Conservation (phyloP, 345 rosid species). For the Boechera stricta region DNA sequence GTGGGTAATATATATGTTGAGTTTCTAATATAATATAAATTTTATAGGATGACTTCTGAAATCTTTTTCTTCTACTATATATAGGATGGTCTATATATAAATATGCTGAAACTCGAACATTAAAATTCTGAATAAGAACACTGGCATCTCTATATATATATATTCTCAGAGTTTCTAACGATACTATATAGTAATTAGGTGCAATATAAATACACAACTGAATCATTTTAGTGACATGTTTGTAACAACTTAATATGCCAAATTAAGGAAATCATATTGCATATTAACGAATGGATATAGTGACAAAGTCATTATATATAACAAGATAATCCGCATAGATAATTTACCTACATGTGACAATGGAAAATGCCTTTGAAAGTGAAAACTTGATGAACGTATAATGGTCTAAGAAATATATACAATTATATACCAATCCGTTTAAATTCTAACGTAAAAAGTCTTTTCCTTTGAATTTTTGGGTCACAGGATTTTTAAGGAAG, state of each 20-base stretch:
- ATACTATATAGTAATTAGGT: not conserved
- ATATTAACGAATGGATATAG: not conserved
- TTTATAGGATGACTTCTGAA: not conserved
- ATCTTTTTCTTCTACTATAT: not conserved
- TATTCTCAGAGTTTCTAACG: not conserved
- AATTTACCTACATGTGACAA: not conserved
- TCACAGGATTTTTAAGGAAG: conserved; percentile 29
- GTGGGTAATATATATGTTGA: not conserved
- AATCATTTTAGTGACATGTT: not conserved
- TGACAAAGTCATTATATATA: conserved; percentile 1
- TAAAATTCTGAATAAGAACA: not conserved
- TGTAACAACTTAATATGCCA: not conserved
- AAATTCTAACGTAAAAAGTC: conserved; percentile 19
- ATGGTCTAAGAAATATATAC: not conserved
- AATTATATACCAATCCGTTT: not conserved
- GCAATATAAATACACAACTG: not conserved
- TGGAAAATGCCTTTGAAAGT: not conserved
- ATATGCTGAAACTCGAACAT: not conserved
- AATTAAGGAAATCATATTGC: not conserved
- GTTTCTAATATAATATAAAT: conserved; percentile 3
- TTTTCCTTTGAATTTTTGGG: conserved; percentile 38
- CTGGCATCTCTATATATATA: not conserved
- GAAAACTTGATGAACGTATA: not conserved
- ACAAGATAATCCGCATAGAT: not conserved
- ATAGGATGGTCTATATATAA: too few relatives aligned